Evolutionary conservation across 768 basidiomycete species (phyloP).

Genomic region (Leccinum truebloodii): DNA sequence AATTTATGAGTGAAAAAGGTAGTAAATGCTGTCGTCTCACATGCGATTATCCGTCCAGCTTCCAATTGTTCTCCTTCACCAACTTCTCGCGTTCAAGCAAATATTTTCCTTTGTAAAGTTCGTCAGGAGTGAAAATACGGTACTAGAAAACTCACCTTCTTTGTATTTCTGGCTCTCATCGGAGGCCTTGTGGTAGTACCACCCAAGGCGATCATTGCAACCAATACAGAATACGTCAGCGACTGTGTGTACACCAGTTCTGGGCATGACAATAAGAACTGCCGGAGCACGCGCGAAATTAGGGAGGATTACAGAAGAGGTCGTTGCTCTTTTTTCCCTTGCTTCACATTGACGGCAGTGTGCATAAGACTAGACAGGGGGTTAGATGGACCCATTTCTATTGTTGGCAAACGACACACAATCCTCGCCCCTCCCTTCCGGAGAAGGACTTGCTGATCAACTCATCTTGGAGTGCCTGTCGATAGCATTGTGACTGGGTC

Average conservation of each 20-base stretch:
- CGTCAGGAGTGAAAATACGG: background rate
- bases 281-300: slow-evolving; percentile 1
- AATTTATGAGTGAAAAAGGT: background rate
- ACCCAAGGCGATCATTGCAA: slow-evolving; percentile 77
- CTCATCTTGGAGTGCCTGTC: slow-evolving; percentile 78
- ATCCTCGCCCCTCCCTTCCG: slow-evolving; percentile 80
- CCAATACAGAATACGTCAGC: slow-evolving; percentile 80
- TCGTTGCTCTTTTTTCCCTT: slow-evolving; percentile 74
- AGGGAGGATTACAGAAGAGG: slow-evolving; percentile 55
- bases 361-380: slow-evolving; percentile 61
- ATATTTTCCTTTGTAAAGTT: slow-evolving; percentile 68
- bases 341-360: slow-evolving; percentile 71
- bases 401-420: slow-evolving; percentile 46
- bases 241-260: slow-evolving; percentile 80
- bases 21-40: background rate
- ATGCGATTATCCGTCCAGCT: slow-evolving; percentile 45
- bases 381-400: slow-evolving; percentile 2
- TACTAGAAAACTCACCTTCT: slow-evolving; percentile 53
- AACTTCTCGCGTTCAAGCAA: slow-evolving; percentile 78
- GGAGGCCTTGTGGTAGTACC: slow-evolving; percentile 81
- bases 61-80: slow-evolving; percentile 83
- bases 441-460: slow-evolving; percentile 85
- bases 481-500: background rate
- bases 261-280: slow-evolving; percentile 29
- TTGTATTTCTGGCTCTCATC: slow-evolving; percentile 83